Evolutionary conservation across 2,329 filamentous ascomycete genomes (phyloP), one percentile per base, ranked within the genome.

Genomic region (Diaporthe eres): DNA sequence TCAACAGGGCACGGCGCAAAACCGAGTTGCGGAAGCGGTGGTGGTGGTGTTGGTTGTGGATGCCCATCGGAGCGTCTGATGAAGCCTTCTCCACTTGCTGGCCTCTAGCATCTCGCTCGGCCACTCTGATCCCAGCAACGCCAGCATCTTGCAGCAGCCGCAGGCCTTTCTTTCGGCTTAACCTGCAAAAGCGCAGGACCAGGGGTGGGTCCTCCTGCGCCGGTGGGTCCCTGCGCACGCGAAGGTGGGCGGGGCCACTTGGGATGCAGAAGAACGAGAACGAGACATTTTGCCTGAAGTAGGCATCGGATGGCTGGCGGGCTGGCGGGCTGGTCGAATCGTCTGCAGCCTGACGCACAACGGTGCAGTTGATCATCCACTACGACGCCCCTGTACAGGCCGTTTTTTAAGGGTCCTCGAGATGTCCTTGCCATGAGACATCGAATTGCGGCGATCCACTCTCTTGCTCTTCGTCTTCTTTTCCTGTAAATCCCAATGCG

Each of bases 151-250:
- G 72, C 72, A 71, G 72, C 71, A 49, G 44, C 53, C 72, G 42
- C 74, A 74, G 74, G 76, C 74, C 76, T 75, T 75, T 77, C 76
- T 75, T 49, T 77, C 76, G 76, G 76, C 71, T 72, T 74, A 75
- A 75, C 55, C 72, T 67, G 70, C 74, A 74, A 58, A 63, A 63
- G 74, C 61, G 65, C 57, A 75, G 57, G 68, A 70, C 74, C 57
- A 68, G 55, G 58, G 63, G 76, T 77, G 74, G 74, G 60, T 72
- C 76, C 49, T 75, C 61, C 73, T 72, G 44, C 53, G 63, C 70
- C 15, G 55, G 68, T 74, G 75, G 75, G 61, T 65, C 74, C 72
- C 51, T 61, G 28, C 61, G 70, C 76, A 75, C 74, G 73, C 75
- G 75, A 77, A 74, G 49, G 74, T 75, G 75, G 75, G 67, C 72